phyloP scores from a whole-genome alignment of 2,329 filamentous ascomycete genomes.

The Fusarium camptoceras region DNA sequence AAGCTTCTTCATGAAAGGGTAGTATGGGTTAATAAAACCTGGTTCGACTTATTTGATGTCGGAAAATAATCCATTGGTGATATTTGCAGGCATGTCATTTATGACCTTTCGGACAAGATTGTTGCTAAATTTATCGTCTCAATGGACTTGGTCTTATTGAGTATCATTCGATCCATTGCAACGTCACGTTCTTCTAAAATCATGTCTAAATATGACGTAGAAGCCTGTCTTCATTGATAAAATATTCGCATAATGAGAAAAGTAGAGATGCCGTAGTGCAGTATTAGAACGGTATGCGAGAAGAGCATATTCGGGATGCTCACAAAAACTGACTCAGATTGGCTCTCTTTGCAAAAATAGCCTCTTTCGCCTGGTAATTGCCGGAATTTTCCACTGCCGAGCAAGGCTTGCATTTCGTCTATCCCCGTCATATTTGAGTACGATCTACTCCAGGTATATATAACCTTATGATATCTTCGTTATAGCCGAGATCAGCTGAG shows the following conservation, averaged over 20 bases:
- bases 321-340: neutral
- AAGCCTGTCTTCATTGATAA: no score
- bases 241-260: no score
- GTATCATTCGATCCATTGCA: no score
- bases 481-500: neutral
- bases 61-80: rapidly evolving
- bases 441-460: neutral
- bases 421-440: neutral
- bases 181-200: no score
- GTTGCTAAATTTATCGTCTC: neutral
- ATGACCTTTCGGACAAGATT: rapidly evolving
- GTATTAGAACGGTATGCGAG: no score
- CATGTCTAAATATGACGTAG: no score
- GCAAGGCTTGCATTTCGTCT: neutral
- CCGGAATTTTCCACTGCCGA: neutral
- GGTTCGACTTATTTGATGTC: neutral
- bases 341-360: neutral
- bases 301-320: neutral
- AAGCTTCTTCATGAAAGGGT: neutral
- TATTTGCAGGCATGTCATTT: neutral
- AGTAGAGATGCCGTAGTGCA: no score
- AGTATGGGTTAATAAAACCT: neutral
- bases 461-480: neutral
- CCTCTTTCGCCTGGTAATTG: neutral
- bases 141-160: neutral